A percentile compares a stretch with the other conserved stretches of the same genome.
These are phyloP conservation scores for Exophiala alcalophila DNA, from an alignment of 2,329 filamentous ascomycete genomes.

Conservation along the genomic window DNA sequence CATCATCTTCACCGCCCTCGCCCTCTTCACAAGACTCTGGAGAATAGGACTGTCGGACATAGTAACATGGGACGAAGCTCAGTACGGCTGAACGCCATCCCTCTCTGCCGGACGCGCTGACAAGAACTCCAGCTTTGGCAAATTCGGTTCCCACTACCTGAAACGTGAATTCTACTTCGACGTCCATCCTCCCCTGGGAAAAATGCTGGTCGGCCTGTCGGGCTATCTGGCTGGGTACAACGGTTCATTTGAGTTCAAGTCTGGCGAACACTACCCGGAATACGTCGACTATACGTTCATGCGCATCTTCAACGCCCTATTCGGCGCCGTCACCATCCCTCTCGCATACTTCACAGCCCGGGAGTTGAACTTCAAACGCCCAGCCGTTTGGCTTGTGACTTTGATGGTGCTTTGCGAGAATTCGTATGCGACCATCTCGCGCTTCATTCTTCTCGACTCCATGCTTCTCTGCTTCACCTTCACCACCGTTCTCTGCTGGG, in stretches of 20 bases:
- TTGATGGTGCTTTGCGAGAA: constrained; percentile 98
- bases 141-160: constrained; percentile 98
- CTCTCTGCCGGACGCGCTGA: constrained; percentile 3
- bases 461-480: constrained; percentile 99
- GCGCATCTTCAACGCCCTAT: constrained; percentile 94
- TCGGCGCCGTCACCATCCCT: constrained; percentile 87
- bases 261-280: constrained; percentile 88
- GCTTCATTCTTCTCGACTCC: constrained; percentile 96
- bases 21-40: constrained; percentile 66
- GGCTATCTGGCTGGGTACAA: constrained; percentile 97
- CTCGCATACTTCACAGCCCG: constrained; percentile 93
- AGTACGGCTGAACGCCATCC: constrained; percentile 53
- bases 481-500: constrained; percentile 93
- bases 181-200: constrained; percentile 91
- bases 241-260: constrained; percentile 99
- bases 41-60: constrained; percentile 67
- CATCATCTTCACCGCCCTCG: constrained; percentile 59
- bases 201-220: constrained; percentile 96
- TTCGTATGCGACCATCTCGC: constrained; percentile 97
- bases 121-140: constrained; percentile 49
- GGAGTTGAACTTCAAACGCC: constrained; percentile 80
- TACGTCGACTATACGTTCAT: constrained; percentile 98
- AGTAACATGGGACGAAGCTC: constrained; percentile 73
- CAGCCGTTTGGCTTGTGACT: constrained; percentile 90
- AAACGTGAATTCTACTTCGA: constrained; percentile 99